A percentile compares a stretch with the other conserved stretches of the same genome.
Evolutionary conservation across 805 yeast genomes (phyloP).

Genomic region (Metschnikowia dekortorum): DNA sequence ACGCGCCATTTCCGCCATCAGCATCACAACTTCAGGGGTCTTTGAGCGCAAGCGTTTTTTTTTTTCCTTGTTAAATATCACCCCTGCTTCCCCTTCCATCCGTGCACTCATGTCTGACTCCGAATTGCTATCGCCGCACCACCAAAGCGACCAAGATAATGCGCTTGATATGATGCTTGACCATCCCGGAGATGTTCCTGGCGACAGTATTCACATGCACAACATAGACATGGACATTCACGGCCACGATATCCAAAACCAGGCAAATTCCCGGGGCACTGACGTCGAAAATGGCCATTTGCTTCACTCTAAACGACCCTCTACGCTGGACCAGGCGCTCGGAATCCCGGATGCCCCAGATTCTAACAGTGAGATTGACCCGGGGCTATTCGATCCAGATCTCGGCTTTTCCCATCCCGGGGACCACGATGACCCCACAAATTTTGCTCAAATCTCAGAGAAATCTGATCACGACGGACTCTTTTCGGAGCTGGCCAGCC

Average conservation of each 20-base stretch:
- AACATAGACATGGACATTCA: conserved; percentile 12
- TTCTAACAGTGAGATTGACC: not conserved
- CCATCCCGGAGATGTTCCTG: not conserved
- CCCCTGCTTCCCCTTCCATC: not conserved
- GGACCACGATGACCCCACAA: not conserved
- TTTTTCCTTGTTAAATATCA: not conserved
- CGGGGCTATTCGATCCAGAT: conserved; percentile 3
- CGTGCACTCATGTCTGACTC: conserved; percentile 13
- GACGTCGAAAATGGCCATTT: not conserved
- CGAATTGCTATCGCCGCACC: conserved; percentile 14
- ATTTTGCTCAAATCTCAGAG: not conserved
- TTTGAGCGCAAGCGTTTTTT: not conserved
- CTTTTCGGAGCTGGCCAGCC: conserved; percentile 1
- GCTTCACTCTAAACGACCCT: not conserved
- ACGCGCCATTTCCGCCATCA: not conserved
- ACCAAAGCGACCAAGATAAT: conserved; percentile 1
- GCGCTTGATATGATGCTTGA: conserved; percentile 5
- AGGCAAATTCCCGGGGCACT: not conserved
- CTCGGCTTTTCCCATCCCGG: conserved; percentile 5
- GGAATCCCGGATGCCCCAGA: not conserved
- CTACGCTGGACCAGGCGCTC: not conserved
- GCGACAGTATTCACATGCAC: conserved; percentile 8
- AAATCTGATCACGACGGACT: conserved; percentile 1
- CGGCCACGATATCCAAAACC: not conserved
- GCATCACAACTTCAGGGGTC: not conserved